Conservation (phyloP, 805 yeast genomes). For the Torulaspora indica region DNA sequence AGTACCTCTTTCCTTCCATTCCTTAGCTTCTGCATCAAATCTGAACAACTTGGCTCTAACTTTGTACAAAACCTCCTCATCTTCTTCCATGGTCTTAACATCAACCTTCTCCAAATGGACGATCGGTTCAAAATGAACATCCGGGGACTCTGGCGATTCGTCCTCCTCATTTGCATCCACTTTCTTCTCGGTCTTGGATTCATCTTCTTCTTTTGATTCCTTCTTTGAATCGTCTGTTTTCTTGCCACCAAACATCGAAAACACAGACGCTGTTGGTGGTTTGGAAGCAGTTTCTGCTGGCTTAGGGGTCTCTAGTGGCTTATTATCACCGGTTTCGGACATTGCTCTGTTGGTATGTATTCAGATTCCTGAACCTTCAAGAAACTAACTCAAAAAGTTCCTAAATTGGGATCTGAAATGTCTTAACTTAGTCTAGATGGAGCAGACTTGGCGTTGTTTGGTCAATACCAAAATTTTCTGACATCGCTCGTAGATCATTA, state of each 20-base stretch:
- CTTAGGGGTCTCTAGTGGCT: conserved; percentile 22
- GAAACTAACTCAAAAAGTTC: too few relatives aligned
- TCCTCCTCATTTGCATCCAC: conserved; percentile 38
- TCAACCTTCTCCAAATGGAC: conserved; percentile 94
- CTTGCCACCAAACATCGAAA: conserved; percentile 93
- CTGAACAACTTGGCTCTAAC: conserved; percentile 93
- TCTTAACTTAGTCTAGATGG: neutral
- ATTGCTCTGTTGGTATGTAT: conserved; percentile 6
- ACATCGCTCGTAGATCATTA: neutral
- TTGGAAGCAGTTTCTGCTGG: conserved; percentile 30
- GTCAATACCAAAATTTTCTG: neutral
- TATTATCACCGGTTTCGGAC: conserved; percentile 23
- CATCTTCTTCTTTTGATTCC: conserved; percentile 33
- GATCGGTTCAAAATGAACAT: conserved; percentile 91
- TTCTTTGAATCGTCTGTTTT: conserved; percentile 51
- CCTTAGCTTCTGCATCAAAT: conserved; percentile 76
- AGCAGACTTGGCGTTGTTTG: neutral
- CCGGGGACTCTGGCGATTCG: conserved; percentile 40
- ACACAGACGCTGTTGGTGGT: conserved; percentile 78
- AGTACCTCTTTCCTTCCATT: conserved; percentile 99
- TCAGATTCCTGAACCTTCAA: neutral
- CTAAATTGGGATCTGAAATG: too few relatives aligned
- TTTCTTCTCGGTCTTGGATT: conserved; percentile 24
- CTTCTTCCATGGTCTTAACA: conserved; percentile 91
- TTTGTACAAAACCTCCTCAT: conserved; percentile 77